Evolutionary conservation across 805 yeast genomes (phyloP).

Genomic region (Saturnispora besseyi): DNA sequence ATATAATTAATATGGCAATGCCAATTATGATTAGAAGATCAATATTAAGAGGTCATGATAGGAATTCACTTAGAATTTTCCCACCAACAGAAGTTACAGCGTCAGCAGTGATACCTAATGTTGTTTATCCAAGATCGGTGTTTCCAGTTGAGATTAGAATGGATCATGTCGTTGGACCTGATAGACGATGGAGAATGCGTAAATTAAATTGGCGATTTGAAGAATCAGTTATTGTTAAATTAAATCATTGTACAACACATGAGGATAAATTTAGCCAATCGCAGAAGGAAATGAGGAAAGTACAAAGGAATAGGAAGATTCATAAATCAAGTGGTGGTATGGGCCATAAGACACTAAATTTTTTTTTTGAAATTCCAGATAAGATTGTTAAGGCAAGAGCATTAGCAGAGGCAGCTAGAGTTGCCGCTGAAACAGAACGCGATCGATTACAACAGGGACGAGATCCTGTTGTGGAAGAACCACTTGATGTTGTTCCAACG

Average conservation of each 20-base stretch:
- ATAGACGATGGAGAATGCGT: constrained; percentile 84
- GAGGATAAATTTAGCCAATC: constrained; percentile 36
- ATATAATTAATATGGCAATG: constrained; percentile 36
- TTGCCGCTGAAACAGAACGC: constrained; percentile 6
- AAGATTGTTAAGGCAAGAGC: constrained; percentile 9
- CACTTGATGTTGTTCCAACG: background rate
- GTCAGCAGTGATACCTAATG: constrained; percentile 79
- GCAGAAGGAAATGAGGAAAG: constrained; percentile 33
- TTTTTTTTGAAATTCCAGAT: constrained; percentile 22
- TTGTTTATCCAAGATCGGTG: constrained; percentile 76
- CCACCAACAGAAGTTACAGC: constrained; percentile 94
- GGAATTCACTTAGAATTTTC: constrained; percentile 80
- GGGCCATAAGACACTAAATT: constrained; percentile 20
- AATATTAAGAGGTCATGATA: constrained; percentile 70
- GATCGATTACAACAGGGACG: constrained; percentile 1
- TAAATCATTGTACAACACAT: constrained; percentile 52
- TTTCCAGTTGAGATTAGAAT: constrained; percentile 77
- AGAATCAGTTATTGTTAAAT: constrained; percentile 60
- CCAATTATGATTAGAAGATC: constrained; percentile 74
- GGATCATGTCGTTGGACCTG: constrained; percentile 56
- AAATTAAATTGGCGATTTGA: constrained; percentile 84
- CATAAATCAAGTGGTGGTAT: constrained; percentile 24
- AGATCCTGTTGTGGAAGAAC: background rate
- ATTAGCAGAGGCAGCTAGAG: constrained; percentile 3
- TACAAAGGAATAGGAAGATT: constrained; percentile 19